phyloP scores from a whole-genome alignment of 2,329 filamentous ascomycete genomes.

The Fragosphaeria purpurea region DNA sequence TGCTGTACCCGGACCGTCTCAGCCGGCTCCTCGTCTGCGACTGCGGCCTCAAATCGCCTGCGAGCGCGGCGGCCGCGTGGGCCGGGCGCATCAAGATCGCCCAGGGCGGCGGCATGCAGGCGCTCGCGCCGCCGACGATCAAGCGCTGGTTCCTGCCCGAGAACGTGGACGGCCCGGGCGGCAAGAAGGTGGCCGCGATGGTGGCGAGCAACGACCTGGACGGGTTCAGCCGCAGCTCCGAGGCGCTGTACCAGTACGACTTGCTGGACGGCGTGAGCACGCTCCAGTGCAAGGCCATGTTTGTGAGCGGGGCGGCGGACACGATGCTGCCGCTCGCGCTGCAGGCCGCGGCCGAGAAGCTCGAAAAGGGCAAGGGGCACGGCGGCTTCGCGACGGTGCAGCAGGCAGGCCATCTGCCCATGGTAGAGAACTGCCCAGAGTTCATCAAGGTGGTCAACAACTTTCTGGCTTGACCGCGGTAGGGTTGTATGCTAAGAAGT shows the following conservation, averaged over 20 bases:
- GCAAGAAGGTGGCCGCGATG: slow-evolving; percentile 1
- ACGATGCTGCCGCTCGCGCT: neutral
- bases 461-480: neutral
- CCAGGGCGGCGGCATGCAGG: slow-evolving; percentile 1
- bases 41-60: neutral
- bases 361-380: neutral
- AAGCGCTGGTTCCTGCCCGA: slow-evolving; percentile 3
- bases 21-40: neutral
- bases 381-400: neutral
- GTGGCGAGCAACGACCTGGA: slow-evolving; percentile 1
- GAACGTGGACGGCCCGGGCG: neutral
- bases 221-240: slow-evolving; percentile 1
- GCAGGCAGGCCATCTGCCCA: neutral
- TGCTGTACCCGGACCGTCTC: neutral
- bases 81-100: neutral
- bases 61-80: neutral
- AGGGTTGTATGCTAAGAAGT: no score
- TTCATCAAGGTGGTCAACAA: slow-evolving; percentile 1
- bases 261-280: neutral
- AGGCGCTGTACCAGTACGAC: neutral
- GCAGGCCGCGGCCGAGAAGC: neutral
- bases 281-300: neutral
- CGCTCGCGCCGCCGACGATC: neutral
- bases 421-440: slow-evolving; percentile 1
- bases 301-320: neutral